phyloP scores from a whole-genome alignment of 805 yeast genomes.

The Metschnikowia vanudenii region DNA sequence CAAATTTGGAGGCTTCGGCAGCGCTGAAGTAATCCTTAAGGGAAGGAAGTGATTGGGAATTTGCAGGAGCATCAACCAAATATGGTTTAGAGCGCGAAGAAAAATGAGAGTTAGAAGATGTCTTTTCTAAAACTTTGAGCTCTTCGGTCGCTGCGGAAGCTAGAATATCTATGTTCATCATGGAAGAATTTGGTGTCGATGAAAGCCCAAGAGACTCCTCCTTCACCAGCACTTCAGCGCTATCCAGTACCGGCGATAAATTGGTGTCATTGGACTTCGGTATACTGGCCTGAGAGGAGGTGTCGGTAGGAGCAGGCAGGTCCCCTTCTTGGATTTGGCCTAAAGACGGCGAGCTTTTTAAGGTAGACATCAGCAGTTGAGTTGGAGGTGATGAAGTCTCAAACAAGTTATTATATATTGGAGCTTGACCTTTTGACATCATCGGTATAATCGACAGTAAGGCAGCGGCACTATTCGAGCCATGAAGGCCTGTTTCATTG shows the following conservation, averaged over 20 bases:
- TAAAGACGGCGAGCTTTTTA: neutral
- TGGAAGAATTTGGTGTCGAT: slow-evolving; percentile 13
- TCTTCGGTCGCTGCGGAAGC: slow-evolving; percentile 59
- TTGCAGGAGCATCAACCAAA: slow-evolving; percentile 17
- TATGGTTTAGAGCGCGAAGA: slow-evolving; percentile 2
- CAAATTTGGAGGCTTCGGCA: slow-evolving; percentile 13
- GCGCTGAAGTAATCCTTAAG: slow-evolving; percentile 46
- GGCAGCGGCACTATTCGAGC: neutral
- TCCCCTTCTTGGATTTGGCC: slow-evolving; percentile 5
- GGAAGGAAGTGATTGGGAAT: slow-evolving; percentile 53
- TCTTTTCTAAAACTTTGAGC: slow-evolving; percentile 40
- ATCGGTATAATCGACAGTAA: slow-evolving; percentile 7
- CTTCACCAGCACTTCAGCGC: slow-evolving; percentile 4
- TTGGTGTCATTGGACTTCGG: slow-evolving; percentile 6
- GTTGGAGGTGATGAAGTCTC: slow-evolving; percentile 5
- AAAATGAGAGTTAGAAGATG: slow-evolving; percentile 10
- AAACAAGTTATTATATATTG: neutral
- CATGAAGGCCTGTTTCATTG: neutral
- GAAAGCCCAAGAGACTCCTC: slow-evolving; percentile 11
- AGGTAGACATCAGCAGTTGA: slow-evolving; percentile 1
- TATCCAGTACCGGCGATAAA: slow-evolving; percentile 10
- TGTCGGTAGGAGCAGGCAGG: slow-evolving; percentile 8
- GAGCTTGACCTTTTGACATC: neutral
- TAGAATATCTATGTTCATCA: slow-evolving; percentile 48
- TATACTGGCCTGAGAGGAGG: slow-evolving; percentile 8